These are phyloP conservation scores for Solanum sejunctum DNA, from an alignment of 257 asterid species.

Conservation along the genomic window DNA sequence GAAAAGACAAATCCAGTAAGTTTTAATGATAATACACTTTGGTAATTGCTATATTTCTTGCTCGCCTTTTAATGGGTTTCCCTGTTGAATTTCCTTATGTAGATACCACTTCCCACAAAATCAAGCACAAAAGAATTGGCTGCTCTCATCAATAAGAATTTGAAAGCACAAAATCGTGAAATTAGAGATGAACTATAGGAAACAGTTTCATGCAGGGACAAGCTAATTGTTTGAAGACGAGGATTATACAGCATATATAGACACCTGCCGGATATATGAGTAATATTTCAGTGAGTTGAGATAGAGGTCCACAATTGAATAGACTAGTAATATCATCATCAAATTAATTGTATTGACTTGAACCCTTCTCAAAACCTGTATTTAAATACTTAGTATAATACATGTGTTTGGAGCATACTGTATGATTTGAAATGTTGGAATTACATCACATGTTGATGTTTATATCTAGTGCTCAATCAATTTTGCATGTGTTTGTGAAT, in stretches of 20 bases:
- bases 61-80: neutral
- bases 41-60: neutral
- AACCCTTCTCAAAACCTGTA: neutral
- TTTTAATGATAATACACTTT: neutral
- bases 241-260: neutral
- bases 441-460: neutral
- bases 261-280: neutral
- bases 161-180: conserved; percentile 34
- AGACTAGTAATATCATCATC: neutral
- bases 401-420: neutral
- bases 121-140: conserved; percentile 70
- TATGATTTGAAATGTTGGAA: neutral
- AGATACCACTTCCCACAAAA: conserved; percentile 56
- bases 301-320: neutral
- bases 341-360: neutral
- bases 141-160: conserved; percentile 49
- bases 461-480: neutral
- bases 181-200: conserved; percentile 73
- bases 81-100: neutral
- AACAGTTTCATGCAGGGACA: neutral
- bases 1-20: conserved; percentile 66
- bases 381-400: neutral
- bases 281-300: neutral
- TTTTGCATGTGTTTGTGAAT: neutral
- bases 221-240: neutral